phyloP scores from a whole-genome alignment of 2,329 filamentous ascomycete genomes.

The Cladosporium sp. region DNA sequence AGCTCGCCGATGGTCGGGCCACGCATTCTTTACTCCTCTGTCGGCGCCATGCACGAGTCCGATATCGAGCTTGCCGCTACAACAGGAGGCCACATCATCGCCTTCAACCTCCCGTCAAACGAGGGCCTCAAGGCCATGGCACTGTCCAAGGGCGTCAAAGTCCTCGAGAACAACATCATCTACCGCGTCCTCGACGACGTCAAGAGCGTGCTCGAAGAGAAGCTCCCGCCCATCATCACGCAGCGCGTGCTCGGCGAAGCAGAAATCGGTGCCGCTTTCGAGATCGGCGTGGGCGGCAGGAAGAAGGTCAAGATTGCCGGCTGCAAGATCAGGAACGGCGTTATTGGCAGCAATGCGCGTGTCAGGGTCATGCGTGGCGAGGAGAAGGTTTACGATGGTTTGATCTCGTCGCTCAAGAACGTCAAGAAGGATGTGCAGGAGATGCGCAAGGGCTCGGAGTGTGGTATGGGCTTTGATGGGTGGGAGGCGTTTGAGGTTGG shows the following conservation, averaged over 20 bases:
- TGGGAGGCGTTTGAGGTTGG: conserved; percentile 79
- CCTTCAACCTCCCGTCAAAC: conserved; percentile 78
- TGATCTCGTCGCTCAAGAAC: conserved; percentile 80
- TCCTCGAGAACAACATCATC: conserved; percentile 85
- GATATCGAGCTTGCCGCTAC: conserved; percentile 85
- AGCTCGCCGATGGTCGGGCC: conserved; percentile 83
- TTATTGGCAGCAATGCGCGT: conserved; percentile 63
- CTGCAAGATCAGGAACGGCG: conserved; percentile 81
- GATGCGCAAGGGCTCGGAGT: conserved; percentile 92
- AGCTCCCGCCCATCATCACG: conserved; percentile 67
- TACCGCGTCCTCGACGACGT: conserved; percentile 77
- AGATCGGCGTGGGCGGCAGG: conserved; percentile 75
- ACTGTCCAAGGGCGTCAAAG: conserved; percentile 68
- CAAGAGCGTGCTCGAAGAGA: conserved; percentile 66
- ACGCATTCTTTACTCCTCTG: conserved; percentile 72
- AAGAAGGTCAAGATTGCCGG: conserved; percentile 78
- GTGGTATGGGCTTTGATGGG: conserved; percentile 79
- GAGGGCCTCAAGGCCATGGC: conserved; percentile 68
- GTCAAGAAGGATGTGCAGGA: conserved; percentile 88
- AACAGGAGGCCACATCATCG: conserved; percentile 75
- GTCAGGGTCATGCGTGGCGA: conserved; percentile 71
- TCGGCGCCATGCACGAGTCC: conserved; percentile 79
- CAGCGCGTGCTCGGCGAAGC: conserved; percentile 82
- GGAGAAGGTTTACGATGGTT: conserved; percentile 72
- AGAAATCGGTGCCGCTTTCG: conserved; percentile 79